Evolutionary conservation across 169 alveolate species (phyloP).

Genomic region (Eimeria praecox): DNA sequence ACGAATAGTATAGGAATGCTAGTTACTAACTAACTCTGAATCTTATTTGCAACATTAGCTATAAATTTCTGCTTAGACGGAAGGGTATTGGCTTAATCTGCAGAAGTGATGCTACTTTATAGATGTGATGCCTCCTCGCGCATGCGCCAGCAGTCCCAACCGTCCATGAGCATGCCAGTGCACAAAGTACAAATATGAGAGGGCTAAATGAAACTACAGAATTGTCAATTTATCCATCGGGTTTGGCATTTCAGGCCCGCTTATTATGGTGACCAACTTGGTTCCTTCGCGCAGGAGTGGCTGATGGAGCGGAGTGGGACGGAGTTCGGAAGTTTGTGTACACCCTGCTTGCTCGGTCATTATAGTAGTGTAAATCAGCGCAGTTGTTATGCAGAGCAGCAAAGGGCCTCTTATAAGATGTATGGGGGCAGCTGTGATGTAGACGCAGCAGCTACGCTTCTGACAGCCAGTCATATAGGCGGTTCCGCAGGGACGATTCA

Average conservation of each 20-base stretch:
- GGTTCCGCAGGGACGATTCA: neutral
- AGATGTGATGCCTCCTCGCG: neutral
- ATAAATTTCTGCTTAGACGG: neutral
- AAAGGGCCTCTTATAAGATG: no score
- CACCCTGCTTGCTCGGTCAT: neutral
- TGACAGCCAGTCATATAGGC: neutral
- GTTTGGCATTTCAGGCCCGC: neutral
- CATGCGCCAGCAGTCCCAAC: conserved; percentile 24
- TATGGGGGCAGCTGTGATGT: neutral
- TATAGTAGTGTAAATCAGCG: neutral
- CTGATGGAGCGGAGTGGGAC: neutral
- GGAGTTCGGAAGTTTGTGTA: neutral
- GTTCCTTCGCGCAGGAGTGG: neutral
- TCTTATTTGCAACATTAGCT: neutral
- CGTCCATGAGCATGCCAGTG: neutral
- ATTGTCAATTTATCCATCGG: neutral
- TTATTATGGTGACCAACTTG: neutral
- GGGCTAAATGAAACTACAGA: neutral
- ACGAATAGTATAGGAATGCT: neutral
- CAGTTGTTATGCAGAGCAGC: neutral
- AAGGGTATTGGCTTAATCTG: neutral
- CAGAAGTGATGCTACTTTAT: neutral
- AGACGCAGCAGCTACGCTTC: neutral
- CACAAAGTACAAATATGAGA: neutral
- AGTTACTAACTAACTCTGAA: neutral